Evolutionary conservation across 1,284 basidiomycete species (phyloP).

Genomic region (Ganoderma meredithae): DNA sequence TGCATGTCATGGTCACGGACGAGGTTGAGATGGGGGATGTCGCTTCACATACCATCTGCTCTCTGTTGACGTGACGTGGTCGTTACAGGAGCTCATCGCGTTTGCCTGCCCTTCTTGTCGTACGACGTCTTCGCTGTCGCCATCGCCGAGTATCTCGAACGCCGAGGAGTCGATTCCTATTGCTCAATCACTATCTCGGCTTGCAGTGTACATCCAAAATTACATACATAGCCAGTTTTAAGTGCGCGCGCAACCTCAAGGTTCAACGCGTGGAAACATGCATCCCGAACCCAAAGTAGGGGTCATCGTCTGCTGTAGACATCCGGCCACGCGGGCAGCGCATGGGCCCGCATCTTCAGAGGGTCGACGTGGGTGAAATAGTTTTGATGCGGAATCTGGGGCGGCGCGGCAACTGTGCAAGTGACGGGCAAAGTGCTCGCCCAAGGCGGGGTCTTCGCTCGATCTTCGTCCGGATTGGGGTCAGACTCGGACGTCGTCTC

Average conservation of each 20-base stretch:
- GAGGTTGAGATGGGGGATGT: not conserved
- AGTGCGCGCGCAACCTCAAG: too few relatives aligned
- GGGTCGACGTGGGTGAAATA: constrained; percentile 20
- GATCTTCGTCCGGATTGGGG: not conserved
- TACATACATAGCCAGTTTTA: too few relatives aligned
- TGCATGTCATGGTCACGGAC: not conserved
- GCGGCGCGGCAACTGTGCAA: constrained; percentile 12
- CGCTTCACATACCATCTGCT: not conserved
- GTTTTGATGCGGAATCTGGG: constrained; percentile 1
- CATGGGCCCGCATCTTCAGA: not conserved
- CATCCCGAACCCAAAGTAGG: too few relatives aligned
- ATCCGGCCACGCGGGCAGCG: constrained; percentile 11
- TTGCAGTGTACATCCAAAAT: too few relatives aligned
- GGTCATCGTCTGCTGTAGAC: not conserved
- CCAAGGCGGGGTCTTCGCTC: constrained; percentile 14
- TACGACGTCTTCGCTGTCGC: not conserved
- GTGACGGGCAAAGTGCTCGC: constrained; percentile 12
- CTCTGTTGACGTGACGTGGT: not conserved
- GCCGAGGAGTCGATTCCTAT: too few relatives aligned
- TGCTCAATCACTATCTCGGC: too few relatives aligned
- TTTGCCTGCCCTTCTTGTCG: not conserved
- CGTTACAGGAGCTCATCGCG: not conserved
- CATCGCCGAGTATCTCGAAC: too few relatives aligned
- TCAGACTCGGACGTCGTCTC: not conserved
- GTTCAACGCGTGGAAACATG: too few relatives aligned